Percentiles rank a stretch among this genome's conserved stretches.
Conservation (phyloP, 2,329 filamentous ascomycete species). For the Talaromyces piceae region DNA sequence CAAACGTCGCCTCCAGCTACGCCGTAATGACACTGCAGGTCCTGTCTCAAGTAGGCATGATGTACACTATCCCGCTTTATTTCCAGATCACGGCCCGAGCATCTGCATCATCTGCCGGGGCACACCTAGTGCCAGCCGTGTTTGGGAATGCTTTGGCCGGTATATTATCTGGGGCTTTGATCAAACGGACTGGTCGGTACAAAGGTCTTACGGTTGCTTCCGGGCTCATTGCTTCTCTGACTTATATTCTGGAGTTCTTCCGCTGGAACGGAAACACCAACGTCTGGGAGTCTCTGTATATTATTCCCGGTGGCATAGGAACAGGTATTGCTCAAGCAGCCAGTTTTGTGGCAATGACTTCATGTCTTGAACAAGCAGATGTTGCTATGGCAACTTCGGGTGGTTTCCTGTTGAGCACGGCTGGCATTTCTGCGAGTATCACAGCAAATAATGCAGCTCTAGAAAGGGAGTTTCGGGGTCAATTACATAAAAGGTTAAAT, state of each 20-base stretch:
- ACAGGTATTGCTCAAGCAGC: slow-evolving; percentile 41
- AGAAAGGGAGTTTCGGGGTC: slow-evolving; percentile 26
- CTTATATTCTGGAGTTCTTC: slow-evolving; percentile 47
- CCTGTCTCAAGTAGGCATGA: slow-evolving; percentile 53
- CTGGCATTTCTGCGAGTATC: slow-evolving; percentile 36
- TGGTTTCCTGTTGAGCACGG: slow-evolving; percentile 39
- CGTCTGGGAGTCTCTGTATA: slow-evolving; percentile 51
- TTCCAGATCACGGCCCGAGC: slow-evolving; percentile 57
- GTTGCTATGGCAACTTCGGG: slow-evolving; percentile 46
- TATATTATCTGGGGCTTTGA: slow-evolving; percentile 51
- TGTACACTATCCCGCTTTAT: slow-evolving; percentile 62
- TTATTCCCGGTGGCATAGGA: slow-evolving; percentile 51
- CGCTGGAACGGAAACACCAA: slow-evolving; percentile 55
- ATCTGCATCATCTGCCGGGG: slow-evolving; percentile 51
- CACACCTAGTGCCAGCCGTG: slow-evolving; percentile 60
- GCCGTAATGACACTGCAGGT: slow-evolving; percentile 46
- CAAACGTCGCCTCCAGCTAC: slow-evolving; percentile 24
- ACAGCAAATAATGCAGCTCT: slow-evolving; percentile 33
- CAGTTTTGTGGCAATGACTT: slow-evolving; percentile 44
- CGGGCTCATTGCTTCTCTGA: slow-evolving; percentile 41
- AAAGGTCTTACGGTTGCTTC: slow-evolving; percentile 48
- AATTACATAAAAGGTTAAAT: slow-evolving; percentile 25
- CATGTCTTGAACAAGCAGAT: slow-evolving; percentile 38
- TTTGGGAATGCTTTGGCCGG: slow-evolving; percentile 59
- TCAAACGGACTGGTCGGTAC: slow-evolving; percentile 54